phyloP scores from a whole-genome alignment of 148 eudicot genomes.

The Diospyros kaki region DNA sequence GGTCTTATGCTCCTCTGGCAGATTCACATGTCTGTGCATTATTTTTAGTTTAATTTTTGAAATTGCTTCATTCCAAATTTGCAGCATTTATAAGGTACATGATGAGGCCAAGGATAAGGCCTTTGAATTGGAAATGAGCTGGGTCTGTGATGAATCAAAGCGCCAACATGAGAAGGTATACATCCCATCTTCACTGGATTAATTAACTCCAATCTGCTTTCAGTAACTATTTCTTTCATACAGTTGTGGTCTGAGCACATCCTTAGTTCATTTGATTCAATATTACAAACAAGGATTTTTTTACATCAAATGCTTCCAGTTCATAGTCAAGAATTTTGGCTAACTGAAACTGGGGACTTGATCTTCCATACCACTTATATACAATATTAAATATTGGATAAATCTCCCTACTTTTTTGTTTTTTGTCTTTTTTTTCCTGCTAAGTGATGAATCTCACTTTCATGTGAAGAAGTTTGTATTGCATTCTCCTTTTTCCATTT shows the following conservation, averaged over 20 bases:
- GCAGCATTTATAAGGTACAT: conserved; percentile 94
- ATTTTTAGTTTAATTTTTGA: background rate
- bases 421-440: too few species aligned
- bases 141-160: conserved; percentile 98
- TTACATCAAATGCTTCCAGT: too few species aligned
- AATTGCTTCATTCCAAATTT: background rate
- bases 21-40: background rate
- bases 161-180: conserved; percentile 88
- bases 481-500: too few species aligned
- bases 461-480: too few species aligned
- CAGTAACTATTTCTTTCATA: background rate
- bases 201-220: background rate
- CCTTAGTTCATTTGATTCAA: too few species aligned
- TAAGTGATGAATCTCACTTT: too few species aligned
- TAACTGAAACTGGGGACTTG: too few species aligned
- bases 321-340: too few species aligned
- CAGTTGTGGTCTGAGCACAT: background rate
- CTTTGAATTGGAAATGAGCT: conserved; percentile 94
- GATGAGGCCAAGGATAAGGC: conserved; percentile 99
- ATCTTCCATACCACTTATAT: too few species aligned
- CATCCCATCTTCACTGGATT: background rate
- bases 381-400: too few species aligned
- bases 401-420: too few species aligned
- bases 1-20: background rate
- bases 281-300: too few species aligned